phyloP scores from a whole-genome alignment of 805 yeast species.

The Starmerella bacillaris region DNA sequence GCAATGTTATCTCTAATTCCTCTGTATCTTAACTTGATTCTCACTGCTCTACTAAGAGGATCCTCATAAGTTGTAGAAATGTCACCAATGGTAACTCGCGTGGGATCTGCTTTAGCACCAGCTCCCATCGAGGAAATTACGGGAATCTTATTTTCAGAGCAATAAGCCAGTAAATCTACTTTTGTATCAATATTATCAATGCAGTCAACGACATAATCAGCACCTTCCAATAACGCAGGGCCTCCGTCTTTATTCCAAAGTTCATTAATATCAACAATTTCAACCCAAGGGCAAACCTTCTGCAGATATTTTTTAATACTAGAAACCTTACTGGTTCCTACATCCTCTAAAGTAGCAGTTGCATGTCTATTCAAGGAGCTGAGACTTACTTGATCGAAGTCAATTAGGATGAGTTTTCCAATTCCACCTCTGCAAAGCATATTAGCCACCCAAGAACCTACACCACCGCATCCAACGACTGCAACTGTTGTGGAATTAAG shows the following conservation, averaged over 20 bases:
- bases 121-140: conserved; percentile 93
- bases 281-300: conserved; percentile 85
- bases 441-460: conserved; percentile 89
- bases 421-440: conserved; percentile 87
- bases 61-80: conserved; percentile 84
- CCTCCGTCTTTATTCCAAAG: conserved; percentile 48
- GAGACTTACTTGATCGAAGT: conserved; percentile 89
- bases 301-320: conserved; percentile 51
- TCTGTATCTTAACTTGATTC: conserved; percentile 62
- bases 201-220: conserved; percentile 78
- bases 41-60: conserved; percentile 70
- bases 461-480: conserved; percentile 93
- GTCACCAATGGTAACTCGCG: conserved; percentile 77
- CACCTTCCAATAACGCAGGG: conserved; percentile 45
- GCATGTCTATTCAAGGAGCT: conserved; percentile 89
- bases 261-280: conserved; percentile 58
- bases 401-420: conserved; percentile 58
- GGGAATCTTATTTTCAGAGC: conserved; percentile 41
- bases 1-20: conserved; percentile 67
- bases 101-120: conserved; percentile 88
- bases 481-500: conserved; percentile 57
- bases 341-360: conserved; percentile 78
- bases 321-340: conserved; percentile 78
- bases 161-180: conserved; percentile 66
- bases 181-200: conserved; percentile 96